Evolutionary conservation across 305 asterid genomes (phyloP).

Genomic region (Fraxinus floribunda): DNA sequence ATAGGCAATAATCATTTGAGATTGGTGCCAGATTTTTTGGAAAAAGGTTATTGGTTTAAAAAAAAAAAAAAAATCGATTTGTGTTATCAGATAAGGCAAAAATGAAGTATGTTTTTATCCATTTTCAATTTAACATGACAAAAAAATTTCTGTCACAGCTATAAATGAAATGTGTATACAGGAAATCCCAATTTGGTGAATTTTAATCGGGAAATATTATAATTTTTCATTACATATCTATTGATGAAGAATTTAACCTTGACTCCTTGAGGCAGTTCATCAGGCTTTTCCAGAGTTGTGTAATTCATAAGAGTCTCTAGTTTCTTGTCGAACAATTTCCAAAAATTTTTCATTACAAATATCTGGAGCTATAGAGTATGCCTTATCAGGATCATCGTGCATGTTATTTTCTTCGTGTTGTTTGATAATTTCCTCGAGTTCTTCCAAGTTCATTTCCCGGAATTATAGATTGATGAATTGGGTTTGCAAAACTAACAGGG

Average conservation of each 20-base stretch:
- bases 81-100: too few species aligned
- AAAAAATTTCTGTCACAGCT: background rate
- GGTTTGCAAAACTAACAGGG: background rate
- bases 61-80: too few species aligned
- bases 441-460: conserved; percentile 17
- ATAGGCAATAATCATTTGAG: too few species aligned
- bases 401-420: conserved; percentile 8
- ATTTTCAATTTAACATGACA: background rate
- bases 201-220: background rate
- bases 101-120: background rate
- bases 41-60: too few species aligned
- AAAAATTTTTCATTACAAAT: conserved; percentile 3
- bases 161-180: background rate
- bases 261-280: background rate
- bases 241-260: background rate
- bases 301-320: background rate
- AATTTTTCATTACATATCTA: background rate
- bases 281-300: background rate
- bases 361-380: conserved; percentile 22
- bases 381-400: background rate
- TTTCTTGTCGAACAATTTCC: conserved; percentile 6
- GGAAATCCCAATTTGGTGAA: background rate
- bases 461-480: conserved; percentile 1
- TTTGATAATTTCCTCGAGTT: conserved; percentile 13
- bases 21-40: too few species aligned